These are phyloP conservation scores for Podospora sp. DNA, from an alignment of 495 filamentous ascomycete genomes.

Conservation along the genomic window DNA sequence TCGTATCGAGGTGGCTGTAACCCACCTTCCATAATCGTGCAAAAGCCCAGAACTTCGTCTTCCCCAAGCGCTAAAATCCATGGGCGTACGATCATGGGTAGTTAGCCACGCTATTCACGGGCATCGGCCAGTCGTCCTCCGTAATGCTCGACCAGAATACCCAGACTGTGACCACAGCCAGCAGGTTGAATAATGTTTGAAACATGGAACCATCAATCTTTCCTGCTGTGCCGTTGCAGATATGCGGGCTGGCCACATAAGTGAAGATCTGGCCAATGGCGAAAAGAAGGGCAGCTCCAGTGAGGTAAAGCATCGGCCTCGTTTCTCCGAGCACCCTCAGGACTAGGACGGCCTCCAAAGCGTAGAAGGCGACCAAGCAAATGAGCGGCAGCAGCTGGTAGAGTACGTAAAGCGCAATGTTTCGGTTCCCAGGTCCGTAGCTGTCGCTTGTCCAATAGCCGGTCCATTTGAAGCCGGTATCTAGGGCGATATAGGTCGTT, in stretches of 20 bases:
- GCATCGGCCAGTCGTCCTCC: conserved; percentile 95
- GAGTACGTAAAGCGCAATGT: conserved; percentile 87
- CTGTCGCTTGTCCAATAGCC: conserved; percentile 65
- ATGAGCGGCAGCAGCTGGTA: conserved; percentile 90
- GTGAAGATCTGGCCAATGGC: conserved; percentile 93
- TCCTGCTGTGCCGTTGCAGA: conserved; percentile 77
- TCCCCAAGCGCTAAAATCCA: background rate
- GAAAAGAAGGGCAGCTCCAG: conserved; percentile 74
- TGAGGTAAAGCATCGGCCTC: conserved; percentile 85
- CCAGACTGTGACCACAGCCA: conserved; percentile 82
- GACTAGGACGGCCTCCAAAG: conserved; percentile 80
- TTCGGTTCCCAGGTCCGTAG: conserved; percentile 59
- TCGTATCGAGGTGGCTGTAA: background rate
- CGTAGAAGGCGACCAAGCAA: conserved; percentile 81
- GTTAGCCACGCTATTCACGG: conserved; percentile 35
- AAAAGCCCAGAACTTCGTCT: conserved; percentile 5
- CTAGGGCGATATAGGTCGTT: conserved; percentile 92
- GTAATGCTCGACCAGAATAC: conserved; percentile 99
- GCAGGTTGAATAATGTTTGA: conserved; percentile 87
- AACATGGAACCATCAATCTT: conserved; percentile 94
- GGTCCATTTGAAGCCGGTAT: conserved; percentile 89
- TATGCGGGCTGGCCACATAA: conserved; percentile 87
- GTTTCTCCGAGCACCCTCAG: conserved; percentile 80
- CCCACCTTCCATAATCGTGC: background rate
- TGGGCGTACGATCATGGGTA: conserved; percentile 32